These are phyloP conservation scores for Leptographium flavum DNA, from an alignment of 2,329 filamentous ascomycete genomes.

Conservation along the genomic window DNA sequence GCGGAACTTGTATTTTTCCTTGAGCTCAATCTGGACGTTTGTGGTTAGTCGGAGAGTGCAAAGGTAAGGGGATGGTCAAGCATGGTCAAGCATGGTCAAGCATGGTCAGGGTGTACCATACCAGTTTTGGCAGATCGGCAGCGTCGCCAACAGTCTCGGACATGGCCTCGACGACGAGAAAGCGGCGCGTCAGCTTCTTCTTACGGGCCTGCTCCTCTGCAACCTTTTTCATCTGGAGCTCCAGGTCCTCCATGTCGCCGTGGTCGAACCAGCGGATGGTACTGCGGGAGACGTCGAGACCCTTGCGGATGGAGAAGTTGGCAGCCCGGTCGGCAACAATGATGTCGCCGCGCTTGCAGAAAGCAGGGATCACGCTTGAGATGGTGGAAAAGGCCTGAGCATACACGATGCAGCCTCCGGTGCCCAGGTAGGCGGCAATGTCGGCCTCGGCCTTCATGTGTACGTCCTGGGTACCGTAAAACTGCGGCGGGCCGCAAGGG, in stretches of 20 bases:
- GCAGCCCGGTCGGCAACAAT: slow-evolving; percentile 90
- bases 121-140: slow-evolving; percentile 71
- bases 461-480: slow-evolving; percentile 96
- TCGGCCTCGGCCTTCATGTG: slow-evolving; percentile 95
- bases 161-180: slow-evolving; percentile 89
- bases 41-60: neutral
- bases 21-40: slow-evolving; percentile 61
- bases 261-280: slow-evolving; percentile 90
- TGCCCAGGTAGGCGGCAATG: slow-evolving; percentile 79
- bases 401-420: slow-evolving; percentile 83
- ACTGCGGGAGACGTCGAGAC: slow-evolving; percentile 82
- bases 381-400: slow-evolving; percentile 94
- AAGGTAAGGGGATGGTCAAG: no score
- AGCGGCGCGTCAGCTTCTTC: slow-evolving; percentile 79
- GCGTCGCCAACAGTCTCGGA: slow-evolving; percentile 86
- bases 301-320: slow-evolving; percentile 89
- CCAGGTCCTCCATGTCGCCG: slow-evolving; percentile 88
- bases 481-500: slow-evolving; percentile 89
- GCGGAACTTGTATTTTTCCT: slow-evolving; percentile 94
- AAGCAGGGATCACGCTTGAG: slow-evolving; percentile 90
- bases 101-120: slow-evolving; percentile 24
- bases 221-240: slow-evolving; percentile 70
- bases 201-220: slow-evolving; percentile 72
- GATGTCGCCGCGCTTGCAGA: slow-evolving; percentile 92
- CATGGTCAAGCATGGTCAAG: no score